These are phyloP conservation scores for Paraurostyla sp. DNA, from an alignment of 73 alveolate species.

Conservation along the genomic window DNA sequence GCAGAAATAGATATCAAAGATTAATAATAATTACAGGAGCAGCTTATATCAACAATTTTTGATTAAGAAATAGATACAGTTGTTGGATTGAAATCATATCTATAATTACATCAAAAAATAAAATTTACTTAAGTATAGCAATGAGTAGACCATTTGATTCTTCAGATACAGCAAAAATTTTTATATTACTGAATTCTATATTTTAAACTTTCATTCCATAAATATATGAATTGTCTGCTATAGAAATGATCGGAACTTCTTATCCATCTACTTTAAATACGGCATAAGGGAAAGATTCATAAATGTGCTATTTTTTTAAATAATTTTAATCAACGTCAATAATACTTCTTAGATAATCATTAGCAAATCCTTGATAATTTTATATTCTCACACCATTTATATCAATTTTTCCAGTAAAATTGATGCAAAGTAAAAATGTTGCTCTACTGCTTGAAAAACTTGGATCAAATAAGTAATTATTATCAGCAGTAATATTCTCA, in stretches of 20 bases:
- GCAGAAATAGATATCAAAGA: not conserved
- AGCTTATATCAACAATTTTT: not conserved
- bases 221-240: not conserved
- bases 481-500: not conserved
- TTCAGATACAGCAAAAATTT: not conserved
- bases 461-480: not conserved
- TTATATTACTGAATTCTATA: not conserved
- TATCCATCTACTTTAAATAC: not conserved
- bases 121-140: not conserved
- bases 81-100: not conserved
- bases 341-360: too few species aligned
- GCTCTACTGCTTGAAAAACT: not conserved
- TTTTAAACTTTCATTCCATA: not conserved
- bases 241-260: not conserved
- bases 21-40: not conserved
- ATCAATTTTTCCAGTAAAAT: not conserved
- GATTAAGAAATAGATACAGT: not conserved
- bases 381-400: not conserved
- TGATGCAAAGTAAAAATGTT: not conserved
- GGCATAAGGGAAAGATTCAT: too few species aligned
- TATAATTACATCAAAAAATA: not conserved
- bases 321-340: too few species aligned
- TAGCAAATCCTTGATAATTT: not conserved
- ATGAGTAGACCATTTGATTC: not conserved
- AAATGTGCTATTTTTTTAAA: too few species aligned